Base-by-base conservation (phyloP, 345 rosid species). In the Euphorbia pulcherrima region DNA sequence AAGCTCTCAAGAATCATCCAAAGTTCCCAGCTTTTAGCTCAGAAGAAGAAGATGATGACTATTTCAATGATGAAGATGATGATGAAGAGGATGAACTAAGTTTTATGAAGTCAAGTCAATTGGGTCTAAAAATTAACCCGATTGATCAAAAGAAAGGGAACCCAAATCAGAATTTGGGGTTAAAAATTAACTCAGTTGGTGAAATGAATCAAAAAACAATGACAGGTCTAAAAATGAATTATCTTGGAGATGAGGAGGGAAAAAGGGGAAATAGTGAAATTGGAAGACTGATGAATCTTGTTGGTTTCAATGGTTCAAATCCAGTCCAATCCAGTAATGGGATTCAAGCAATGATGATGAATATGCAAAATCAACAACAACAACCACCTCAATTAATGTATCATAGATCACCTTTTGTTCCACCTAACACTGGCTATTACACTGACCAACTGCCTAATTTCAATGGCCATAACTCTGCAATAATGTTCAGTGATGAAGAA, bases 331-430 rank as follows among this genome's bases (percentile, higher is more conserved):
- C 83, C 33, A 81, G 39, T 68, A 63, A 63, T 50, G 86, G 79
- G 8, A 74, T 62, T 50, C 84, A 78, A 60, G 80, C 83, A 59
- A 73, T 80, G 79, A 67, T 70, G 87, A 81, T 75, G 85, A 82
- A 80, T 75, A 76, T 81, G 89, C 88, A 76, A 58, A 83, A 75
- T 52, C 72, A 83, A 80, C 85, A 67, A 37, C 87, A 77, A 40
- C 83, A 74, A 1, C 84, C 73, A 63, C 87, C 87, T 0, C 95
- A 85, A 68, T 83, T 89, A 86, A 83, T 84, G 85, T 87, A 87
- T 52, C 85, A 87, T 67, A 79, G 90, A 66, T 76, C 92, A 8
- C 78, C 84, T 8, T 66, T 74, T 50, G 74, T 76, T 60, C 92
- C 72, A 57, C 75, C 87, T 0, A 85, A 54, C 79, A 87, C 89